Evolutionary conservation across 257 asterid genomes (phyloP).

Genomic region (Fraxinus quadrangulata): DNA sequence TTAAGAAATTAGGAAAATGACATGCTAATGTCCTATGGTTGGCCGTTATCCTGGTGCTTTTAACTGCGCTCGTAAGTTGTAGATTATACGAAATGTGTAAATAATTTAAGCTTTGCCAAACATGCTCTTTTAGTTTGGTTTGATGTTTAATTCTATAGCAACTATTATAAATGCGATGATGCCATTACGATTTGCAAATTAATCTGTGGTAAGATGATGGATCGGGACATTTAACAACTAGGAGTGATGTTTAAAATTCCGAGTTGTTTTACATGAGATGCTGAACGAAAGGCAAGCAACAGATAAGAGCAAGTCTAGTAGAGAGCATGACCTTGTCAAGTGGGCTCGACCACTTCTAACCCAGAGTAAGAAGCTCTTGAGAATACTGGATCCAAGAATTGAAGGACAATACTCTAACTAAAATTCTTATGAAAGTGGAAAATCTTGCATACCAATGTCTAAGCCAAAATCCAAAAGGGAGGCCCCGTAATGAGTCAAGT

Average conservation of each 20-base stretch:
- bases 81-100: too few relatives aligned
- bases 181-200: neutral
- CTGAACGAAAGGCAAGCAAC: constrained; percentile 82
- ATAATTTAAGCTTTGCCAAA: too few relatives aligned
- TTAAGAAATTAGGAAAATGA: too few relatives aligned
- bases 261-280: constrained; percentile 92
- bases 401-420: constrained; percentile 83
- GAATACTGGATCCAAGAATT: constrained; percentile 81
- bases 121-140: too few relatives aligned
- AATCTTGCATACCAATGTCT: constrained; percentile 81
- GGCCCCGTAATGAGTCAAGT: constrained; percentile 86
- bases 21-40: too few relatives aligned
- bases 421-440: constrained; percentile 70
- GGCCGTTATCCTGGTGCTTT: too few relatives aligned
- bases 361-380: constrained; percentile 65
- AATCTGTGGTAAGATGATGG: neutral
- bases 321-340: constrained; percentile 90
- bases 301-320: constrained; percentile 90
- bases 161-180: neutral
- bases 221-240: constrained; percentile 80
- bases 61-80: too few relatives aligned
- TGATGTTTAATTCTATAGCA: too few relatives aligned
- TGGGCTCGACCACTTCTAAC: constrained; percentile 88
- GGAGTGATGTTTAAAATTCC: constrained; percentile 86
- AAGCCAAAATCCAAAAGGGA: constrained; percentile 87